Percentiles rank a stretch among this genome's conserved stretches.
Conservation (phyloP, 305 asterid genomes). For the Fraxinus dipetala region DNA sequence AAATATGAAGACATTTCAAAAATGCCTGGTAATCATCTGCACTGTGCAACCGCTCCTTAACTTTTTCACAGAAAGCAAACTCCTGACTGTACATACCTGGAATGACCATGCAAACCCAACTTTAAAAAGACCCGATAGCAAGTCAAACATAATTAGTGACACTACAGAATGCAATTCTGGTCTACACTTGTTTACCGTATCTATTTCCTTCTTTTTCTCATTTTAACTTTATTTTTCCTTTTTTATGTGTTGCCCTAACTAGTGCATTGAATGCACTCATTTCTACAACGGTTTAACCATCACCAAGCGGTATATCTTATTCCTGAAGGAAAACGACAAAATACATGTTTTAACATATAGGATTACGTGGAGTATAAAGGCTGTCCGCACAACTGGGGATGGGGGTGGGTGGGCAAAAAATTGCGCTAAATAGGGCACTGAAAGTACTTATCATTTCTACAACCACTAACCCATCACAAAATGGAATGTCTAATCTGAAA, state of each 20-base stretch:
- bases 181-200: not conserved
- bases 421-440: not conserved
- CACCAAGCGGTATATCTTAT: slow-evolving; percentile 7
- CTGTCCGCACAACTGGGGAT: not conserved
- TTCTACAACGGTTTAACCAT: not conserved
- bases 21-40: slow-evolving; percentile 95
- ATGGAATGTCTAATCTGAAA: not conserved
- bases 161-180: not conserved
- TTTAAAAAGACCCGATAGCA: slow-evolving; percentile 15
- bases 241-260: not conserved
- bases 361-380: not conserved
- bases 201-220: slow-evolving; percentile 1
- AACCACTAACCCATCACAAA: not conserved
- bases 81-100: slow-evolving; percentile 77
- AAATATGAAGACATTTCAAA: slow-evolving; percentile 95
- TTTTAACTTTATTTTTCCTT: not conserved
- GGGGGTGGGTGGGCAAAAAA: not conserved
- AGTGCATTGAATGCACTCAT: not conserved
- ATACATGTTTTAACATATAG: not conserved
- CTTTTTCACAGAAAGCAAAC: slow-evolving; percentile 91
- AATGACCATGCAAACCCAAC: slow-evolving; percentile 31
- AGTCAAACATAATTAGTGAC: slow-evolving; percentile 6
- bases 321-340: not conserved
- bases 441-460: not conserved
- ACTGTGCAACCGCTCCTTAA: slow-evolving; percentile 79